phyloP scores from a whole-genome alignment of 177 flowering plant genomes.

The Tripterygium wilfordii region DNA sequence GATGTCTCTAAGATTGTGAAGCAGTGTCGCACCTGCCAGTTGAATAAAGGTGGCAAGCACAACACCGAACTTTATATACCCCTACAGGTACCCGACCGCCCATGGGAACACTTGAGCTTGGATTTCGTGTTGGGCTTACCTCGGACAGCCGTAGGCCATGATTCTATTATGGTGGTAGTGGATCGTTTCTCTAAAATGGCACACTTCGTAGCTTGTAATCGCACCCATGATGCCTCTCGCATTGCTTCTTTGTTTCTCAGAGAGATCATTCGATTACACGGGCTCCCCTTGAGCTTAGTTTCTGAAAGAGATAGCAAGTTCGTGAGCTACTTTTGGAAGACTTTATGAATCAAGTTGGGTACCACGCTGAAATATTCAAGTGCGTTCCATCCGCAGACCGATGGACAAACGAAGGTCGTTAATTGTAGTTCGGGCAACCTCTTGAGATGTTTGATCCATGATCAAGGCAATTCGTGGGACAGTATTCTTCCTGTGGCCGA shows the following conservation, averaged over 20 bases:
- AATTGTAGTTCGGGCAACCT: not conserved
- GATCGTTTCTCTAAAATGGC: not conserved
- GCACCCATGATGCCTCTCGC: too few relatives aligned
- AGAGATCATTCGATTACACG: not conserved
- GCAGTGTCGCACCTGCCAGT: too few relatives aligned
- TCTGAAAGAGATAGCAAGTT: too few relatives aligned
- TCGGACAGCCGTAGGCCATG: not conserved
- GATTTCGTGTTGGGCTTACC: too few relatives aligned
- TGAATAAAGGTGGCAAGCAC: too few relatives aligned
- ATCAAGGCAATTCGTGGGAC: not conserved
- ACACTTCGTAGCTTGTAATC: not conserved
- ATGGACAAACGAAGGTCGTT: conserved; percentile 4
- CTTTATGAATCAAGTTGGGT: not conserved
- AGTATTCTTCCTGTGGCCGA: too few relatives aligned
- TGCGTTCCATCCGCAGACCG: not conserved
- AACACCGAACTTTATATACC: too few relatives aligned
- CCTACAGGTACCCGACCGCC: too few relatives aligned
- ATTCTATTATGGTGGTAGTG: not conserved
- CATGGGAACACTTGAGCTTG: conserved; percentile 1
- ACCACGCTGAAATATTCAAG: not conserved
- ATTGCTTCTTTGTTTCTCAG: not conserved
- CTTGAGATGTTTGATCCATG: not conserved
- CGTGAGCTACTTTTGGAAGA: not conserved
- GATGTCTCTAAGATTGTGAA: too few relatives aligned
- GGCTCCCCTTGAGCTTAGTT: too few relatives aligned